Conservation (phyloP, 2,329 filamentous ascomycete species). For the Coniochaeta sp. region DNA sequence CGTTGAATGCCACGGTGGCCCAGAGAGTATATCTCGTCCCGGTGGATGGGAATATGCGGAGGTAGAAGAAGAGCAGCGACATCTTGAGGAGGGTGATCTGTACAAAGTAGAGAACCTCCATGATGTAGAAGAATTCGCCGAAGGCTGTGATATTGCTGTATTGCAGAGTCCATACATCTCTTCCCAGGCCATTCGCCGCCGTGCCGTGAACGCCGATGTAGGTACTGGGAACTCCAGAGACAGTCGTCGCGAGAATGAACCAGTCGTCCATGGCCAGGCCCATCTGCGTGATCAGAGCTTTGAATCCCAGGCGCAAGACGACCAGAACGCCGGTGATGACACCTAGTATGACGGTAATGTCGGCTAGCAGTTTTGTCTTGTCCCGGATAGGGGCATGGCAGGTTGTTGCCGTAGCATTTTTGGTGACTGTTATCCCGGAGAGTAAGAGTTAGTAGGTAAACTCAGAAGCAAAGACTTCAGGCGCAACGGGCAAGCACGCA, state of each 20-base stretch:
- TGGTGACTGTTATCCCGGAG: slow-evolving; percentile 1
- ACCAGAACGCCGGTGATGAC: slow-evolving; percentile 25
- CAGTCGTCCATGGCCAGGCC: slow-evolving; percentile 23
- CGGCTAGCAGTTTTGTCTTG: background rate
- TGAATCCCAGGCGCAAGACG: slow-evolving; percentile 22
- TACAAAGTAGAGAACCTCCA: slow-evolving; percentile 30
- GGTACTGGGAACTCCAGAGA: slow-evolving; percentile 13
- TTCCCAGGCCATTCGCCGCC: slow-evolving; percentile 20
- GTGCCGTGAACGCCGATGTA: slow-evolving; percentile 16
- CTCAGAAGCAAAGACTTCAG: background rate
- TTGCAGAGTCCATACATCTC: slow-evolving; percentile 24
- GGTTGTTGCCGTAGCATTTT: slow-evolving; percentile 10
- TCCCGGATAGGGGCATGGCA: slow-evolving; percentile 9
- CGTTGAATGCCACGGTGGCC: slow-evolving; percentile 24
- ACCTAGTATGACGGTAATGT: slow-evolving; percentile 12
- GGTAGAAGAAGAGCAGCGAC: slow-evolving; percentile 32
- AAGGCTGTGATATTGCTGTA: slow-evolving; percentile 14
- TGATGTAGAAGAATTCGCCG: slow-evolving; percentile 21
- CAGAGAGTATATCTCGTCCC: slow-evolving; percentile 21
- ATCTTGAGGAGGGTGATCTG: slow-evolving; percentile 29
- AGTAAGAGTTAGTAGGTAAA: background rate
- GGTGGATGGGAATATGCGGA: slow-evolving; percentile 28
- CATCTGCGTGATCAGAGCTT: slow-evolving; percentile 17
- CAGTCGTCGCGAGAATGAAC: slow-evolving; percentile 13
- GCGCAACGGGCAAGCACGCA: background rate